Evolutionary conservation across 169 alveolate species (phyloP), one percentile per base, ranked within the genome.

Genomic region (Fabrea salina): DNA sequence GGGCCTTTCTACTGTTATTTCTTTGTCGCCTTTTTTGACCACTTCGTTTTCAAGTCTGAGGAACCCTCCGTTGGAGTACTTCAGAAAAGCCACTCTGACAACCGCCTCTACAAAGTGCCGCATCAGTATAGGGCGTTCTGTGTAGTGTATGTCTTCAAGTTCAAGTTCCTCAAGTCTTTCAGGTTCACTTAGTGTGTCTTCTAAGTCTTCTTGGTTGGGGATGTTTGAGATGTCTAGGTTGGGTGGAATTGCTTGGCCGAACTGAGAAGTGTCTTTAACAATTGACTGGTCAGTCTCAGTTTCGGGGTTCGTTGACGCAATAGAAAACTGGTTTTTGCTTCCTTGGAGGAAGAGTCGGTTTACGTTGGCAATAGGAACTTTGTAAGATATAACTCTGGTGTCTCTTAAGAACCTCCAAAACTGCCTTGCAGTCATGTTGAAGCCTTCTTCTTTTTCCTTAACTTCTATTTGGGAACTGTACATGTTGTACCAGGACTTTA

Each of bases 401-500:
- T 89, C 94, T 84, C 91, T 85, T 11, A 85, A 80, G 74, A 89
- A 84, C 33, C 91, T 80, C 94, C 95, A 91, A 30, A 91, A 82
- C 19, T 86, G 82, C 22, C 82, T 47, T 25, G 85, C 64, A 51
- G 80, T 82, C 82, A 91, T 59, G 7, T 92, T 82, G 56, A 91
- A 91, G 16, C 87, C 50, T 50, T 91, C 93, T 57, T 91, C 95
- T 19, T 85, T 59, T 54, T 83, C 80, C n/a, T 68, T 58, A 30
- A 75, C 43, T 72, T 91, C 95, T 19, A 81, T 66, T 43, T 88
- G 80, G 13, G 72, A 59, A 5, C 92, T 64, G 61, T 84, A 91
- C 33, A 40, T 41, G 68, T 86, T 87, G 66, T 91, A 91, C 90
- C 91, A 85, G 19, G 70, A 25, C 77, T 85, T 91, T 35, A 91